A percentile compares a stretch with the other conserved stretches of the same genome.
Conservation (phyloP, 306 rosid species). For the Trichosanthes cucumerina region DNA sequence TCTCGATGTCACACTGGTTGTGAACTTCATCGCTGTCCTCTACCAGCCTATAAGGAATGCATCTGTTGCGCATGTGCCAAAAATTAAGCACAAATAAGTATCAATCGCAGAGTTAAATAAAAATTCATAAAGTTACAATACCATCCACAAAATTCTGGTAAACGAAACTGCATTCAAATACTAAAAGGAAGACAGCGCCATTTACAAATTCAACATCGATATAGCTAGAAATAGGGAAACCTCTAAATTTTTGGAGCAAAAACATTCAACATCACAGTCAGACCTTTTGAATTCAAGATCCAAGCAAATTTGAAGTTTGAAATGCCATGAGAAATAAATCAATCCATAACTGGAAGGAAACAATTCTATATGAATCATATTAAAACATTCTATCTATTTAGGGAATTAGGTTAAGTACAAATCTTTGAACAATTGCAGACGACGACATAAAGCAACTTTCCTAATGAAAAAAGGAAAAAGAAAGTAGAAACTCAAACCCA, state of each 20-base stretch:
- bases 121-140: constrained; percentile 10
- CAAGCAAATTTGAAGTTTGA: neutral
- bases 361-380: neutral
- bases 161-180: neutral
- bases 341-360: neutral
- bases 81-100: constrained; percentile 6
- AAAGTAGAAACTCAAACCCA: neutral
- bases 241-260: neutral
- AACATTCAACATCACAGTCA: neutral
- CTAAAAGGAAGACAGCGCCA: neutral
- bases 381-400: neutral
- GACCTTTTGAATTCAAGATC: neutral
- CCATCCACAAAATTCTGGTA: neutral
- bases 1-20: constrained; percentile 17
- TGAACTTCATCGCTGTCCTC: constrained; percentile 24
- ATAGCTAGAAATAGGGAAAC: neutral
- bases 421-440: neutral
- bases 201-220: neutral
- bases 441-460: neutral
- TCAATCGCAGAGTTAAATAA: neutral
- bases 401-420: neutral
- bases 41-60: constrained; percentile 65
- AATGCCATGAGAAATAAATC: neutral
- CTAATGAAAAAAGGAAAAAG: neutral
- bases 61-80: constrained; percentile 31